Base-by-base conservation (phyloP, 2,329 filamentous ascomycete species). In the Sclerotinia borealis region DNA sequence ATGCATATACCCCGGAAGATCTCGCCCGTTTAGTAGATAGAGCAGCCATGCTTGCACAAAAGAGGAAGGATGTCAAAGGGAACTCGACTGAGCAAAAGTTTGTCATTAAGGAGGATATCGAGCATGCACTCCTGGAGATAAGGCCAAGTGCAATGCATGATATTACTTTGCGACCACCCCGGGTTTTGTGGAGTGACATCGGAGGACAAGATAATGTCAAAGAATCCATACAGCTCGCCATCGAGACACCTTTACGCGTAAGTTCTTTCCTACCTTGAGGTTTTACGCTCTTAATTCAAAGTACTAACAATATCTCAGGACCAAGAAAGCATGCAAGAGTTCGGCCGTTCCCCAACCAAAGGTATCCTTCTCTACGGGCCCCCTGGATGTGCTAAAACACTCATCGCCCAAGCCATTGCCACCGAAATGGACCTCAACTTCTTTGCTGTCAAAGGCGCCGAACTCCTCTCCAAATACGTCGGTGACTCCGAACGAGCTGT, bases 391-490 rank as follows among this genome's bases (percentile, higher is more conserved):
- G 96, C 92, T 67, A 98, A 98, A 77, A 98, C 93, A 0, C 85
- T 97, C 74, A 92, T 87, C 0, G 93, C 93, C 0, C 92, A 96
- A 74, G 93, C 93, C 34, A 85, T 96, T 69, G 93, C 93, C 19
- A 96, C 92, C 8, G 92, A 96, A 75, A 91, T 91, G 36, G 89
- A 90, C 4, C 88, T 96, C 76, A 97, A 97, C 75, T 97, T 97
- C 80, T 88, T 97, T 73, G 89, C 92, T 10, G 91, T 98, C 68
- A 96, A 97, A 77, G 93, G 92, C 31, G 92, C 92, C 41, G 93
- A 97, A 76, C 84, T 97, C 15, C 86, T 96, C 65, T 96, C 92
- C 77, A 96, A 96, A 91, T 98, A 97, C 76, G 93, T 98, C 22
- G 93, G 93, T 66, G 93, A 98, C 75, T 93, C 92, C 2, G 93